phyloP scores from a whole-genome alignment of 129 eudicot species.

The Solidago caesia region DNA sequence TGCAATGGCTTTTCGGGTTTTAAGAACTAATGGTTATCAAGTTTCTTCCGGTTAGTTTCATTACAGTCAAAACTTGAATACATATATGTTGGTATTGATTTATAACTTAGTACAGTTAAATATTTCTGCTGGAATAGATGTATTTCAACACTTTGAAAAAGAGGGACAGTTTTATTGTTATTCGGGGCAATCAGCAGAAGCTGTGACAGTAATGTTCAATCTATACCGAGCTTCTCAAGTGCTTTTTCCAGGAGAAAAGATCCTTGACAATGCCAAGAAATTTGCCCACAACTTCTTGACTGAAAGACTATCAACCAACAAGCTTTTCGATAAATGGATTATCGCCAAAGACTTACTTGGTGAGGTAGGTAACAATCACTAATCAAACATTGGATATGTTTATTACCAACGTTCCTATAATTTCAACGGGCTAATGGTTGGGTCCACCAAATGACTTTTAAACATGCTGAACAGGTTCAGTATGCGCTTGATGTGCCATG shows the following conservation, averaged over 20 bases:
- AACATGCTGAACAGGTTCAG: background rate
- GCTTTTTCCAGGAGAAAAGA: background rate
- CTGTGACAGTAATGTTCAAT: background rate
- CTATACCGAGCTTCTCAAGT: background rate
- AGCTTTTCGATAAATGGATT: background rate
- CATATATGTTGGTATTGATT: background rate
- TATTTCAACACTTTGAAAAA: background rate
- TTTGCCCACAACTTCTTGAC: background rate
- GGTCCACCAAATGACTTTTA: background rate
- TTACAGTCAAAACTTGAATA: background rate
- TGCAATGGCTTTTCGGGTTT: conserved; percentile 43
- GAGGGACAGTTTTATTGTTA: background rate
- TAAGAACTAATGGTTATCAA: conserved; percentile 12
- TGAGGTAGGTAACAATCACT: background rate
- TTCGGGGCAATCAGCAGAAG: background rate
- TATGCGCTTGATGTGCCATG: conserved; percentile 10
- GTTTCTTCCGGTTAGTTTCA: conserved; percentile 7
- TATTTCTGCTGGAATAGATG: background rate
- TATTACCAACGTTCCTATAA: background rate
- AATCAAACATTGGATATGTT: background rate
- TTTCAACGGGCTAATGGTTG: background rate
- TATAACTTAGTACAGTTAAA: background rate
- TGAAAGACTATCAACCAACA: background rate
- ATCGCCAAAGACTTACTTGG: conserved; percentile 1
- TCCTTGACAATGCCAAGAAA: background rate